Evolutionary conservation across 805 yeast genomes (phyloP).

Genomic region (Teunomyces kruisii): DNA sequence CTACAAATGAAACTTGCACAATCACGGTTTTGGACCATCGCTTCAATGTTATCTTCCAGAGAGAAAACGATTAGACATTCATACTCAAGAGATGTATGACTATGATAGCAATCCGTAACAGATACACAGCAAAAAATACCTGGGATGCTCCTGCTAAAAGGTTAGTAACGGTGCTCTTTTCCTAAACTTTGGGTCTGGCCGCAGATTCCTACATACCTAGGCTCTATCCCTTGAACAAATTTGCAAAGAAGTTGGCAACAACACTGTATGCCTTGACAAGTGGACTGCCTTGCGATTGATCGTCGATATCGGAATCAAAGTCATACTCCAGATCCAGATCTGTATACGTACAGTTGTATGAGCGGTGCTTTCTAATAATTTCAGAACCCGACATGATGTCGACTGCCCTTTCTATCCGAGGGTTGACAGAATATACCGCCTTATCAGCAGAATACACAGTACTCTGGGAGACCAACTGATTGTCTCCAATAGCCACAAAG

Average conservation of each 20-base stretch:
- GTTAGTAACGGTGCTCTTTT: neutral
- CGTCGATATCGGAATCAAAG: neutral
- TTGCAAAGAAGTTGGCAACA: neutral
- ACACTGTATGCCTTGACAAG: neutral
- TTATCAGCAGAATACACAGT: slow-evolving; percentile 31
- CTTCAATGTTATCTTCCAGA: neutral
- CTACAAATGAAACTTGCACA: slow-evolving; percentile 11
- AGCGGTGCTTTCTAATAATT: slow-evolving; percentile 16
- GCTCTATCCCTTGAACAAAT: neutral
- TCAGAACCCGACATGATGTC: slow-evolving; percentile 17
- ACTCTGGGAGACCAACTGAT: slow-evolving; percentile 43
- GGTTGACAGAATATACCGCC: slow-evolving; percentile 19
- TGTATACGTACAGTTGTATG: slow-evolving; percentile 42
- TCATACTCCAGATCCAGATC: slow-evolving; percentile 17
- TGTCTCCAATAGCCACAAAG: slow-evolving; percentile 44
- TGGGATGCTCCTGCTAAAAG: neutral
- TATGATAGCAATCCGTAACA: neutral
- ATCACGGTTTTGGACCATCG: slow-evolving; percentile 16
- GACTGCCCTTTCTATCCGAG: slow-evolving; percentile 18
- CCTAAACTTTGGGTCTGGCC: too few species aligned
- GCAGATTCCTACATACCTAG: neutral
- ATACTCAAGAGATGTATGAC: neutral
- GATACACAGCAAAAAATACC: neutral
- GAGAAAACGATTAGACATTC: neutral
- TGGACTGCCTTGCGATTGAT: neutral